Percentiles rank a stretch among this genome's conserved stretches.
Conservation (phyloP, 2,329 filamentous ascomycete genomes). For the Fusarium keratoplasticum region DNA sequence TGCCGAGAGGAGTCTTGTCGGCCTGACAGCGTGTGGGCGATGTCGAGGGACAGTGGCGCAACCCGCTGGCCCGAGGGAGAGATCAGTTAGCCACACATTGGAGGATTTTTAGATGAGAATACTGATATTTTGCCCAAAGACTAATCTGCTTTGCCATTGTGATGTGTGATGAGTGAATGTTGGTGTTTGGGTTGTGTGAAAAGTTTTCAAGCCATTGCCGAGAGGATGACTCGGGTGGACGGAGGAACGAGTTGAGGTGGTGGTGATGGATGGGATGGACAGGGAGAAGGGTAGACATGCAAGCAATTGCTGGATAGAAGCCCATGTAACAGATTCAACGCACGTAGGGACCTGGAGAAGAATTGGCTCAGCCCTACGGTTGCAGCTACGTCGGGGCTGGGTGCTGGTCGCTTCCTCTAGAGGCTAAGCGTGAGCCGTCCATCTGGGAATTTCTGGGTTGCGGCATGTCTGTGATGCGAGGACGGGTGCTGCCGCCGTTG, state of each 20-base stretch:
- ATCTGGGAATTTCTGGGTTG: slow-evolving; percentile 23
- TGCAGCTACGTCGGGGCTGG: slow-evolving; percentile 7
- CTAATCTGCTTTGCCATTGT: neutral
- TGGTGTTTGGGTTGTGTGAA: neutral
- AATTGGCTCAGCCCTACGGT: slow-evolving; percentile 38
- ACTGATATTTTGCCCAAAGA: slow-evolving; percentile 1
- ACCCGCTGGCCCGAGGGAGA: slow-evolving; percentile 26
- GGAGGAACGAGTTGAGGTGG: neutral
- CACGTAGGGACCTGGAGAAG: slow-evolving; percentile 18
- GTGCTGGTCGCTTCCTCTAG: slow-evolving; percentile 40
- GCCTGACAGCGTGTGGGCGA: neutral
- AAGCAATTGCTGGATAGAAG: slow-evolving; percentile 2
- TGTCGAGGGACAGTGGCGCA: slow-evolving; percentile 25
- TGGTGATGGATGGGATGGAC: neutral
- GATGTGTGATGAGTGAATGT: neutral
- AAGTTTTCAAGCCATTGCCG: neutral
- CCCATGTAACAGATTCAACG: slow-evolving; percentile 8
- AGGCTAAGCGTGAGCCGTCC: slow-evolving; percentile 41
- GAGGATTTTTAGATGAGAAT: slow-evolving; percentile 7
- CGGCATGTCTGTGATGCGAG: slow-evolving; percentile 33
- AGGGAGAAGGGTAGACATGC: neutral
- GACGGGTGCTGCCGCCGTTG: slow-evolving; percentile 42
- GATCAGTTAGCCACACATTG: slow-evolving; percentile 14
- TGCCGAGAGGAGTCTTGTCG: neutral
- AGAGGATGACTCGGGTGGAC: neutral